A percentile compares a stretch with the other conserved stretches of the same genome.
Evolutionary conservation across 257 asterid genomes (phyloP).

Genomic region (Scutellaria barbata): DNA sequence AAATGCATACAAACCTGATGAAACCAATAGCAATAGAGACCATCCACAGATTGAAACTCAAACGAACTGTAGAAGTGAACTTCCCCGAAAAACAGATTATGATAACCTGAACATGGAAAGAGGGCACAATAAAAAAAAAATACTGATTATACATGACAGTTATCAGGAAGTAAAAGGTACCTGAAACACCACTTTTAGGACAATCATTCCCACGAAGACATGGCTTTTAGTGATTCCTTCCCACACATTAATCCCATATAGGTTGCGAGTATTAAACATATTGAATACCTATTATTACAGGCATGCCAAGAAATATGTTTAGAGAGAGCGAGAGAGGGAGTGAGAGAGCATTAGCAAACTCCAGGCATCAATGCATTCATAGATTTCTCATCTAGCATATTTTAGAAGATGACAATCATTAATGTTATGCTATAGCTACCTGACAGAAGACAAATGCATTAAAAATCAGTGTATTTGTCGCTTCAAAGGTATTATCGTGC

Average conservation of each 20-base stretch:
- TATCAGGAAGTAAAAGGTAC: conserved; percentile 42
- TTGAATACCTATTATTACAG: conserved; percentile 64
- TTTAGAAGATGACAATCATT: neutral
- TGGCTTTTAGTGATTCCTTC: conserved; percentile 73
- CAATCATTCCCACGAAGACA: conserved; percentile 76
- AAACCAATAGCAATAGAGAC: conserved; percentile 74
- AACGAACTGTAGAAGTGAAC: conserved; percentile 68
- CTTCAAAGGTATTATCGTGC: conserved; percentile 42
- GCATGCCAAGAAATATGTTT: conserved; percentile 18
- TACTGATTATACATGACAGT: neutral
- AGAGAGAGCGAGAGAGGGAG: neutral
- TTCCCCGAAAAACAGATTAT: conserved; percentile 88
- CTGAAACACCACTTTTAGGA: conserved; percentile 79
- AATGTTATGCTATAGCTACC: conserved; percentile 39
- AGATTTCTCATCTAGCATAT: neutral
- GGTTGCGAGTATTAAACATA: conserved; percentile 92
- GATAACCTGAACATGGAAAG: conserved; percentile 52
- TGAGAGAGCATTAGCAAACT: neutral
- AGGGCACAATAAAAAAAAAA: neutral
- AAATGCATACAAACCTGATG: conserved; percentile 56
- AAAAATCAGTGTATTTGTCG: conserved; percentile 83
- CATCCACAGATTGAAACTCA: conserved; percentile 91
- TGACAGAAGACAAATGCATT: conserved; percentile 91
- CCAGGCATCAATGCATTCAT: too few species aligned
- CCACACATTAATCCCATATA: conserved; percentile 80